phyloP scores from a whole-genome alignment of 1,284 basidiomycete species.

The Golubevia pallescens region DNA sequence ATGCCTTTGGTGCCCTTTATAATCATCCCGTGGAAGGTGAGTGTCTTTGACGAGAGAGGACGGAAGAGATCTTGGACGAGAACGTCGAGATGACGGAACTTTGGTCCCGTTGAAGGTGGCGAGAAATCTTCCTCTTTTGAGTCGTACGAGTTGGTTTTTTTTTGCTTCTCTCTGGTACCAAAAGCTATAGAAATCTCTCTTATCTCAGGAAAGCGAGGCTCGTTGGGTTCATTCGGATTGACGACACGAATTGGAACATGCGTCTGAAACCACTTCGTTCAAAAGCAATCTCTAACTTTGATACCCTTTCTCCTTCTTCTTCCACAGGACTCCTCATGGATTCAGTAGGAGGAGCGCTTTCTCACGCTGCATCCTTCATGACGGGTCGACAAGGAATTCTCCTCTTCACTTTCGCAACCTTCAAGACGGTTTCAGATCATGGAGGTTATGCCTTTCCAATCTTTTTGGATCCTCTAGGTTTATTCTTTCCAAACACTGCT shows the following conservation, averaged over 20 bases:
- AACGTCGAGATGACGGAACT: too few relatives aligned
- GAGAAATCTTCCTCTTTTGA: neutral
- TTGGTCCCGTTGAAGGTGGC: neutral
- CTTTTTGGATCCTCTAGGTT: slow-evolving; percentile 56
- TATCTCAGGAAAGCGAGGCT: too few relatives aligned
- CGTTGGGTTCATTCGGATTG: too few relatives aligned
- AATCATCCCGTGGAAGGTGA: slow-evolving; percentile 59
- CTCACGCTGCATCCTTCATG: slow-evolving; percentile 42
- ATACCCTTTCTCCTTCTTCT: neutral
- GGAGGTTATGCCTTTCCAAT: slow-evolving; percentile 60
- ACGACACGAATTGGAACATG: too few relatives aligned
- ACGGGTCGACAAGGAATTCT: slow-evolving; percentile 52
- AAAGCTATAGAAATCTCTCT: too few relatives aligned
- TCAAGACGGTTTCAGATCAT: slow-evolving; percentile 61
- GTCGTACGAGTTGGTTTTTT: too few relatives aligned
- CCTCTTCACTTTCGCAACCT: slow-evolving; percentile 54
- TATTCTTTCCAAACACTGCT: slow-evolving; percentile 60
- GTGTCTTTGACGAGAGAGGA: neutral
- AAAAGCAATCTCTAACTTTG: neutral
- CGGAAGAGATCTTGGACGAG: too few relatives aligned
- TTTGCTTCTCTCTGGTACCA: too few relatives aligned
- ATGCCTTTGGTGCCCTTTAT: slow-evolving; percentile 63
- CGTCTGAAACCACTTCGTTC: neutral
- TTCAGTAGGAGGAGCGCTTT: slow-evolving; percentile 47
- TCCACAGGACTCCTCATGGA: slow-evolving; percentile 44